These are phyloP conservation scores for Penicillium odoratum DNA, from an alignment of 495 filamentous ascomycete species.

Conservation along the genomic window DNA sequence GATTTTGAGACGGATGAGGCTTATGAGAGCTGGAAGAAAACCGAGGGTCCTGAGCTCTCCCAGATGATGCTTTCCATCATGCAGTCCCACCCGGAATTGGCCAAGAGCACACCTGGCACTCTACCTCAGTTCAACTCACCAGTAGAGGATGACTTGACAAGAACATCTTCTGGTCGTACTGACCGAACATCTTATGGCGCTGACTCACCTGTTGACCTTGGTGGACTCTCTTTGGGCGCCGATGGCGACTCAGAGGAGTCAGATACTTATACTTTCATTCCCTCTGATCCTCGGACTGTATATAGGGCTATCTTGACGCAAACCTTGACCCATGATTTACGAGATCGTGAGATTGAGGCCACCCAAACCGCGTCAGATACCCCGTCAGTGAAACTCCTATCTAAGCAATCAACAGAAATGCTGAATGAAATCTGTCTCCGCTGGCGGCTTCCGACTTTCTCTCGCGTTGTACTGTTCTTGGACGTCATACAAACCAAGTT, in stretches of 20 bases:
- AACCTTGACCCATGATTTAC: conserved; percentile 68
- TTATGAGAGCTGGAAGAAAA: conserved; percentile 86
- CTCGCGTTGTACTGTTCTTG: conserved; percentile 75
- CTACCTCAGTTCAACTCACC: conserved; percentile 53
- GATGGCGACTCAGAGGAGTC: conserved; percentile 44
- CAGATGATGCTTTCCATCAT: conserved; percentile 92
- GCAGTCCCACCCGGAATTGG: conserved; percentile 81
- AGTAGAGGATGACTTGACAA: conserved; percentile 54
- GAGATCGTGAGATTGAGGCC: conserved; percentile 55
- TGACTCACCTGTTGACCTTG: conserved; percentile 78
- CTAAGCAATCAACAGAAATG: conserved; percentile 78
- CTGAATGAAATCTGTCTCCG: conserved; percentile 80
- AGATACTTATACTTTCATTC: conserved; percentile 81
- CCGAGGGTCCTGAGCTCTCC: conserved; percentile 76
- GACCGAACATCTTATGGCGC: conserved; percentile 60
- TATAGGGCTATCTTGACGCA: conserved; percentile 78
- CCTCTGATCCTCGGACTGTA: conserved; percentile 75
- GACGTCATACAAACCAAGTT: conserved; percentile 86
- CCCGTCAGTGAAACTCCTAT: conserved; percentile 65
- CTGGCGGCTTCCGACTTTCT: conserved; percentile 88
- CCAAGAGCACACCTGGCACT: conserved; percentile 59
- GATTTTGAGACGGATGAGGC: conserved; percentile 93
- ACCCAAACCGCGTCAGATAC: conserved; percentile 52
- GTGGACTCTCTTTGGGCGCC: conserved; percentile 63
- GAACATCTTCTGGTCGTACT: conserved; percentile 49